A percentile compares a stretch with the other conserved stretches of the same genome.
Evolutionary conservation across 78 protist genomes (phyloP).

Genomic region (Creolimax fragrantissima): DNA sequence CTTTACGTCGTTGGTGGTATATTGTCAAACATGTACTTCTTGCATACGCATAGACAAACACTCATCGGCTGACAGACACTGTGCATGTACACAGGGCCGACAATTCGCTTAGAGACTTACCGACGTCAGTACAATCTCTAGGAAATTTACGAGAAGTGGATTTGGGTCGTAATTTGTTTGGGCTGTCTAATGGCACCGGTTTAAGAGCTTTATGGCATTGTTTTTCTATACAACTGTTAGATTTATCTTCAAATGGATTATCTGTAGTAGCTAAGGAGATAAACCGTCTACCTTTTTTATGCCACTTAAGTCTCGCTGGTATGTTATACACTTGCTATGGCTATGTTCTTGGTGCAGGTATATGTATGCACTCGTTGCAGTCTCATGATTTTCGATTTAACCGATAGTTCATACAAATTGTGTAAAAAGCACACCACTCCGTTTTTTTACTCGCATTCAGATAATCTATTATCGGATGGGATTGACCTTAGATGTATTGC

Average conservation of each 20-base stretch:
- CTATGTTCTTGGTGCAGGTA: neutral
- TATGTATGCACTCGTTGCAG: neutral
- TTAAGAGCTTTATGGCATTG: neutral
- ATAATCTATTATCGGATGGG: neutral
- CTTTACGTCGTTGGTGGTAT: too few species aligned
- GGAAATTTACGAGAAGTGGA: neutral
- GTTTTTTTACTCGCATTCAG: neutral
- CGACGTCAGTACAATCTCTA: neutral
- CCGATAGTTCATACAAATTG: neutral
- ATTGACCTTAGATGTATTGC: neutral
- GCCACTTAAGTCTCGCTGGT: neutral
- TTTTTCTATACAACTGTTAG: neutral
- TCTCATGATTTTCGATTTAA: neutral
- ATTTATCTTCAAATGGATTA: neutral
- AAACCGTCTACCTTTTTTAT: neutral
- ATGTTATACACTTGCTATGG: neutral
- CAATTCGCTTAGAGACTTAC: neutral
- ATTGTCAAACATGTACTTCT: too few species aligned
- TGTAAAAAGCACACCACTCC: too few species aligned
- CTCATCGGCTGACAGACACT: too few species aligned
- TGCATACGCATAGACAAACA: too few species aligned
- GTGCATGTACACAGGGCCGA: neutral
- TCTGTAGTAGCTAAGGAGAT: neutral
- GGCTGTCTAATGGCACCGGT: neutral
- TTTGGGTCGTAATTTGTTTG: neutral